Base-by-base conservation (phyloP, 2,329 filamentous ascomycete genomes). In the Alternaria sp. region DNA sequence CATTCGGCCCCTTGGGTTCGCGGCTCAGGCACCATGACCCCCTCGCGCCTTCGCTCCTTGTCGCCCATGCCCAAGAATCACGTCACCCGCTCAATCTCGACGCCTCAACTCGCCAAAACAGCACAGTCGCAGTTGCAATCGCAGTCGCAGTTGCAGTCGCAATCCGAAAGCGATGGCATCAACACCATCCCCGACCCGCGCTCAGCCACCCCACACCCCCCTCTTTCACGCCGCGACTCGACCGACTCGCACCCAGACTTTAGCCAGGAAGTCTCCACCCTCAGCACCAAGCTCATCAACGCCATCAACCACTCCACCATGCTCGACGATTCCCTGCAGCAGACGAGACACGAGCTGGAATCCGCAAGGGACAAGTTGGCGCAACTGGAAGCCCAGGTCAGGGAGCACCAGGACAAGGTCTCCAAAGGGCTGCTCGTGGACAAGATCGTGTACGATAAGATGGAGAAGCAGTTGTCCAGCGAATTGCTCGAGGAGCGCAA, bases 251-350 rank as follows among this genome's bases (percentile, higher is more conserved):
- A 88, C 67, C 85, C 85, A 21, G 87, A 89, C 68, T 73, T 89
- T 41, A 88, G 85, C 73, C 83, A 83, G 65, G 95, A 98, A 78
- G 92, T 99, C 28, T 91, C 94, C 7, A 88, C 91, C 6, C 83
- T 99, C 31, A 98, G 93, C 79, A 94, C 93, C 48, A 99, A 99
- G 78, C 87, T 99, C 63, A 94, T 99, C 69, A 94, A 95, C 73
- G 94, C 95, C 42, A 97, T 99, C 79, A 99, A 99, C 75, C 90
- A 96, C 77, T 93, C 97, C 78, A 97, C 93, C 7, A 89, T 86
- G 23, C 85, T 99, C 42, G 95, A 98, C 77, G 95, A 99, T 77
- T 91, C 88, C 10, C 83, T 99, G 17, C 90, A 92, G 49, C 88
- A 88, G 51, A 90, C 93, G 14, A 87, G 93, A 36, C 89, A 93